These are phyloP conservation scores for Magnusiomyces sp. DNA, from an alignment of 1,139 yeast genomes.

Conservation along the genomic window DNA sequence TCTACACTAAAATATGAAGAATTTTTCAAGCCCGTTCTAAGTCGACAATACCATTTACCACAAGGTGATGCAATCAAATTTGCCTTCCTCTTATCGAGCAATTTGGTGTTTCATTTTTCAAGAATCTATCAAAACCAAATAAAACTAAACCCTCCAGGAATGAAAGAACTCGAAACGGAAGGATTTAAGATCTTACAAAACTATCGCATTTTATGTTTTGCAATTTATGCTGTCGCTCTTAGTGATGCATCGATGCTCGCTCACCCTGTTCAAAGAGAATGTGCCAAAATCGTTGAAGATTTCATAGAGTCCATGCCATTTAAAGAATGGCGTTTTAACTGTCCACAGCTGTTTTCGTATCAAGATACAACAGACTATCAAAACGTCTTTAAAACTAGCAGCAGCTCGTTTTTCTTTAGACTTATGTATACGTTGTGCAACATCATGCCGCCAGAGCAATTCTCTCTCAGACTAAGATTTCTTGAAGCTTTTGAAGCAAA, in stretches of 20 bases:
- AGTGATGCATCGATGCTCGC: background rate
- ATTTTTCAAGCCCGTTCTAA: background rate
- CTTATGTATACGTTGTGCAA: background rate
- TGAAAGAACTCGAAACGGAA: background rate
- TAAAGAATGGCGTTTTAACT: background rate
- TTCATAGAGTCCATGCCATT: background rate
- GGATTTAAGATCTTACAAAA: background rate
- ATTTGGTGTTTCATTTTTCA: background rate
- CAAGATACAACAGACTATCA: background rate
- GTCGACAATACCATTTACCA: background rate
- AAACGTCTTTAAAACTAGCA: too few species aligned
- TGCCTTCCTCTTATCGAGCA: background rate
- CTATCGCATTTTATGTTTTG: background rate
- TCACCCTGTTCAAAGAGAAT: background rate
- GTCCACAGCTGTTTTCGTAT: background rate
- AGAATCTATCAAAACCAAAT: background rate
- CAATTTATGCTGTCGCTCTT: background rate
- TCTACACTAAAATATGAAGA: background rate
- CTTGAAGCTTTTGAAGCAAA: background rate
- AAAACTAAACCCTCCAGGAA: background rate
- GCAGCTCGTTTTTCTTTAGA: background rate
- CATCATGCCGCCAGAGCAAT: background rate
- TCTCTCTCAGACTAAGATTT: background rate
- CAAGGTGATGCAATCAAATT: background rate
- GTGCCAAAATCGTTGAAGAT: background rate